Base-by-base conservation (phyloP, 2,329 filamentous ascomycete genomes). In the Penicillium oxalicum region DNA sequence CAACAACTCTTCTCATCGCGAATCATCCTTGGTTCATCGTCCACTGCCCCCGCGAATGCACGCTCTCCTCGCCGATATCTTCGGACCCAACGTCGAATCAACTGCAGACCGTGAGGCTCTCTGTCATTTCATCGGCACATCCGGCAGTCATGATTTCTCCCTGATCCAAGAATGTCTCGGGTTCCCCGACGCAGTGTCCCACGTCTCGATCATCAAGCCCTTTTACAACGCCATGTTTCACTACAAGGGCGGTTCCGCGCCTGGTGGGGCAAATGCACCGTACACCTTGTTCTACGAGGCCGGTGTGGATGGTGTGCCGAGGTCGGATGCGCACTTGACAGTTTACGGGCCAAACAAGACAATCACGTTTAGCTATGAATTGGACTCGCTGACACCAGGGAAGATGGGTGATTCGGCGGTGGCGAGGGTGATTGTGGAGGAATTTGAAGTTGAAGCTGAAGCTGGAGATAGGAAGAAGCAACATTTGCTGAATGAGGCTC, bases 281-380 rank as follows among this genome's bases (percentile, higher is more conserved):
- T 84, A 81, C 49, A 68, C 76, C 0, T 71, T 81, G 2, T 71
- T 74, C 0, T 84, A 82, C 54, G 81, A 84, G 53, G 75, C 74
- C 0, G 80, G 81, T 0, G 68, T 82, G 24, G 74, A 78, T 53
- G 57, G 61, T 0, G 72, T 84, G 0, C 77, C 79, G 0, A 52
- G 66, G 1, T 67, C 66, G 6, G 67, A 70, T 47, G 65, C 67
- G 1, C 63, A 67, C 53, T 32, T 70, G 3, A 64, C 65, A 4
- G 68, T 84, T 0, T 83, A 80, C 53, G 74, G 74, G 0, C 60
- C 69, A 12, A 66, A 72, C 5, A 84, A 83, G 64, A 75, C 74
- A 0, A 75, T 84, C 0, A 71, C 67, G 1, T 69, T 84, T 9
- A 59, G 76, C 33, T 81, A 77, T 53, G 78, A 84, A 48, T 77